A percentile compares a stretch with the other conserved stretches of the same genome.
Evolutionary conservation across 768 basidiomycete genomes (phyloP).

Genomic region (Suillus fuscotomentosus): DNA sequence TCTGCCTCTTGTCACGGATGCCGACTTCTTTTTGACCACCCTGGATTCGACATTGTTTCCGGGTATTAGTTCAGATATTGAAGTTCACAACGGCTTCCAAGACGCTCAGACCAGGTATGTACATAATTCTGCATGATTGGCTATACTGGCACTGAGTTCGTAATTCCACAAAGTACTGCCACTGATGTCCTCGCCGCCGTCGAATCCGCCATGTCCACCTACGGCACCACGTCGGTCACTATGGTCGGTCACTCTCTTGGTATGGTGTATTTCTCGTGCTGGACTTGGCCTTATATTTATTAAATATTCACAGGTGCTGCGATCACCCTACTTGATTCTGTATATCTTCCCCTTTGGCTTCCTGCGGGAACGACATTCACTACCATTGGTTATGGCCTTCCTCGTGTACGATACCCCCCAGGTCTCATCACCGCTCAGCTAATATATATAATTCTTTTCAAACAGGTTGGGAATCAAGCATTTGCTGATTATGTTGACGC

Average conservation of each 20-base stretch:
- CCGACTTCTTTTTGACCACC: slow-evolving; percentile 31
- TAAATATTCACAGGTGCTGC: slow-evolving; percentile 29
- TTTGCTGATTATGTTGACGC: slow-evolving; percentile 59
- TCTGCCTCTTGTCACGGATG: slow-evolving; percentile 40
- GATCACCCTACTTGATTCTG: slow-evolving; percentile 36
- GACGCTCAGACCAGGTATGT: slow-evolving; percentile 43
- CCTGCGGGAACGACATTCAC: slow-evolving; percentile 30
- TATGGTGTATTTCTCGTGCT: slow-evolving; percentile 13
- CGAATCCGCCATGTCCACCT: slow-evolving; percentile 34
- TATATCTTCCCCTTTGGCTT: slow-evolving; percentile 39
- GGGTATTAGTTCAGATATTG: slow-evolving; percentile 39
- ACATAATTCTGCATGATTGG: neutral
- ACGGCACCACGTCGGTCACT: slow-evolving; percentile 38
- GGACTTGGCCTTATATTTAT: neutral
- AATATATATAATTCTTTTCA: neutral
- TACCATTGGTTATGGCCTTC: slow-evolving; percentile 35
- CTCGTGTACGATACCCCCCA: slow-evolving; percentile 23
- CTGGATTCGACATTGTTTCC: slow-evolving; percentile 48
- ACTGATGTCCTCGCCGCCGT: slow-evolving; percentile 44
- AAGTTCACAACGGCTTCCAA: slow-evolving; percentile 48
- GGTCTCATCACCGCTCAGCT: neutral
- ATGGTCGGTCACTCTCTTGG: slow-evolving; percentile 44
- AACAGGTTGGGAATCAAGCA: slow-evolving; percentile 53
- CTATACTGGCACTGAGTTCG: neutral
- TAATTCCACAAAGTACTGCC: slow-evolving; percentile 33